phyloP scores from a whole-genome alignment of 2,329 filamentous ascomycete genomes.

The Aspergillus cejpii region DNA sequence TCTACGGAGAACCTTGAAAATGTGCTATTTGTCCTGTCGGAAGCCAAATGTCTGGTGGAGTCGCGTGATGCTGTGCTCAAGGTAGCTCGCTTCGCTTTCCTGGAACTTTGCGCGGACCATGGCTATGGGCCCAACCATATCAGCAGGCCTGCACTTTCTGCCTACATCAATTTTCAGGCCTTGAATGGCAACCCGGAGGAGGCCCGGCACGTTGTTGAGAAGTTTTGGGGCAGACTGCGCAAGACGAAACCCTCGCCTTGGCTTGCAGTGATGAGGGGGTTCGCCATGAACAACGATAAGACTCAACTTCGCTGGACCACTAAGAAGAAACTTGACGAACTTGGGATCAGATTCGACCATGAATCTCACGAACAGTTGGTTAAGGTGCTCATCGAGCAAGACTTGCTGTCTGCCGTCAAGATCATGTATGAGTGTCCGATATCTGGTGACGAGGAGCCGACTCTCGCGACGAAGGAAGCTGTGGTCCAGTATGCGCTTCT shows the following conservation, averaged over 20 bases:
- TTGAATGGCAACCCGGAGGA: slow-evolving; percentile 51
- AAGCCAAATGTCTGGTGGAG: slow-evolving; percentile 31
- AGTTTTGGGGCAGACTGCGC: slow-evolving; percentile 34
- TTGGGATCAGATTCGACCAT: slow-evolving; percentile 46
- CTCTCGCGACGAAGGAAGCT: slow-evolving; percentile 45
- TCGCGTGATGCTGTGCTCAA: slow-evolving; percentile 36
- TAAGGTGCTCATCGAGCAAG: slow-evolving; percentile 54
- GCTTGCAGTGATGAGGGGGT: slow-evolving; percentile 53
- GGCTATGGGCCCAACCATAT: slow-evolving; percentile 38
- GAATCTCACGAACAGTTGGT: slow-evolving; percentile 49
- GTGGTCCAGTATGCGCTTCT: slow-evolving; percentile 57
- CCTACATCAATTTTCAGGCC: slow-evolving; percentile 48
- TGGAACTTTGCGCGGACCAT: slow-evolving; percentile 34
- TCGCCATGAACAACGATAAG: slow-evolving; percentile 54
- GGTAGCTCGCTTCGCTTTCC: slow-evolving; percentile 36
- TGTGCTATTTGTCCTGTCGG: slow-evolving; percentile 36
- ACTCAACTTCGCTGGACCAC: slow-evolving; percentile 53
- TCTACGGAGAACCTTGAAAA: slow-evolving; percentile 37
- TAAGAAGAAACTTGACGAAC: slow-evolving; percentile 46
- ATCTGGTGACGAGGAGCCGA: slow-evolving; percentile 36
- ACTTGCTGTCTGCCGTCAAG: slow-evolving; percentile 57
- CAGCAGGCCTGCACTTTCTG: slow-evolving; percentile 35
- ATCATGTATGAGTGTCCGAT: slow-evolving; percentile 59
- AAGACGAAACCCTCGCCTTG: slow-evolving; percentile 35
- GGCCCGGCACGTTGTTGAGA: slow-evolving; percentile 44